These are phyloP conservation scores for Aspergillus vadensis DNA, from an alignment of 2,329 filamentous ascomycete genomes.

Conservation along the genomic window DNA sequence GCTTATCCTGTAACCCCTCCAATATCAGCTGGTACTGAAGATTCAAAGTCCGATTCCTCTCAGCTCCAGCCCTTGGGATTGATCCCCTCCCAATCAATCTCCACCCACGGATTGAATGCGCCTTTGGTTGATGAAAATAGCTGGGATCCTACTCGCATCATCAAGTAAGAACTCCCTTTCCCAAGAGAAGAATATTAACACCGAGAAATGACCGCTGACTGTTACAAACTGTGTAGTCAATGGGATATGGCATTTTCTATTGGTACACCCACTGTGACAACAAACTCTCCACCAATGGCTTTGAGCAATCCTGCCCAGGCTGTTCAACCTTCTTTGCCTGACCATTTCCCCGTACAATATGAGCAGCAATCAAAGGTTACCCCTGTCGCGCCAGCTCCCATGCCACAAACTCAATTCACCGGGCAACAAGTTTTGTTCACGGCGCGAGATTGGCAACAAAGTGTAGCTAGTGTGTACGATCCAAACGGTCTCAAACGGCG, in stretches of 20 bases:
- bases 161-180: slow-evolving; percentile 67
- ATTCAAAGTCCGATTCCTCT: slow-evolving; percentile 76
- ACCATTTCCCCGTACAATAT: slow-evolving; percentile 42
- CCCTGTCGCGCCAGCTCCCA: slow-evolving; percentile 32
- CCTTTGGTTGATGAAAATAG: slow-evolving; percentile 65
- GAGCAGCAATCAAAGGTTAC: slow-evolving; percentile 32
- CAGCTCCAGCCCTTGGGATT: slow-evolving; percentile 63
- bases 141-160: slow-evolving; percentile 88
- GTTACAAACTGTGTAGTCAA: slow-evolving; percentile 60
- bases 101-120: slow-evolving; percentile 52
- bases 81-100: slow-evolving; percentile 39
- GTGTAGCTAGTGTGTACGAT: slow-evolving; percentile 51
- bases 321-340: slow-evolving; percentile 28
- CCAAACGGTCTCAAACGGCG: slow-evolving; percentile 48
- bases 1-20: slow-evolving; percentile 77
- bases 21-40: slow-evolving; percentile 70
- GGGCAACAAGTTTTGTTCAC: slow-evolving; percentile 43
- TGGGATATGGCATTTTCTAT: slow-evolving; percentile 95
- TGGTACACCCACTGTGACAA: slow-evolving; percentile 50
- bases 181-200: too few species aligned
- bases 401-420: slow-evolving; percentile 37
- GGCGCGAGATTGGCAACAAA: slow-evolving; percentile 51
- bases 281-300: slow-evolving; percentile 46
- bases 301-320: slow-evolving; percentile 32
- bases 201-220: background rate